Base-by-base conservation (phyloP, 192 early-diverging fungal genomes). In the Rhizophagus sp. region DNA sequence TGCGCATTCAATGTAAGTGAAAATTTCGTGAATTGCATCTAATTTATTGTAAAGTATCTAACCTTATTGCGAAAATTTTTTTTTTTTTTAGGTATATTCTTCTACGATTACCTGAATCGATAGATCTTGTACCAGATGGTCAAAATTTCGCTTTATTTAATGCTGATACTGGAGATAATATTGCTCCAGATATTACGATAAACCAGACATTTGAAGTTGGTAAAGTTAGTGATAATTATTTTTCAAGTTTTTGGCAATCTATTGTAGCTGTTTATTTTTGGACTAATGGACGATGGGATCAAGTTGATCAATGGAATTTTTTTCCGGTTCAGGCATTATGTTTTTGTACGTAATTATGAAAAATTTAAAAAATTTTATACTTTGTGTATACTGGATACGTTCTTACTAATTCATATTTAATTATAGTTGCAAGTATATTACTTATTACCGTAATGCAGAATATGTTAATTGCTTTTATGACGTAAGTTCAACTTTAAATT, bases 251-350 rank as follows among this genome's bases (percentile, higher is more conserved):
- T 24, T 10, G 2, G 4, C 22, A 76, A 44, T 76, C 75, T 10
- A 39, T 64, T 41, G 9, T 47, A 64, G 62, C 62, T 25, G 75
- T 76, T 27, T 76, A 64, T 30, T 76, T 76, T 64, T 76, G 75
- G 75, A 64, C 63, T 27, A 63, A 62, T 41, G 75, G 75, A 41
- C 13, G 75, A 76, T 76, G 75, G 75, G 75, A 75, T 75, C 73
- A 75, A 62, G 13, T 75, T 19, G 47, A 52, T 36, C 41, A 75
- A 34, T 75, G 73, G 73, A 52, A 57, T 75, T 75, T 62, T 75
- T 22, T n/a, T 4, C 73, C 73, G 1, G 27, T 75, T 50, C 30
- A 62, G 12, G 17, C 39, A 22, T 22, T 75, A 27, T 19, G 30
- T 36, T 33, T 68, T 64, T 6, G 63, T 64, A 64, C 1, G 63